These are phyloP conservation scores for Rhizopogon sp. DNA, from an alignment of 768 basidiomycete genomes.

Conservation along the genomic window DNA sequence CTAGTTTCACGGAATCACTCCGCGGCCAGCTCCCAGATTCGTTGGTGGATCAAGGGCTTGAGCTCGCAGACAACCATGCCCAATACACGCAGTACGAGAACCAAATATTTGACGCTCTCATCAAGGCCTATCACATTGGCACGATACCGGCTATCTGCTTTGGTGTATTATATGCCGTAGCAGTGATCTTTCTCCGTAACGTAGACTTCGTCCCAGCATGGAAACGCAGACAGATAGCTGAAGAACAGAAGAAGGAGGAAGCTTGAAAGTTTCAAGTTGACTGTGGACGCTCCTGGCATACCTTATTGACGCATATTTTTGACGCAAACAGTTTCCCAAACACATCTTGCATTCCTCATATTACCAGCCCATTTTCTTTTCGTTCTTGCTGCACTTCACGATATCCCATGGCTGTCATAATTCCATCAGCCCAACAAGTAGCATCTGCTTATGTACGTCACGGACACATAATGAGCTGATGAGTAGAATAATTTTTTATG, in stretches of 20 bases:
- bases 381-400: constrained; percentile 10
- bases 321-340: not conserved
- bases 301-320: constrained; percentile 15
- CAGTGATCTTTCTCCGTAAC: constrained; percentile 25
- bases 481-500: constrained; percentile 1
- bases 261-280: constrained; percentile 15
- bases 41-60: constrained; percentile 26
- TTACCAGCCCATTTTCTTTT: constrained; percentile 3
- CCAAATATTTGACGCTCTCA: constrained; percentile 26
- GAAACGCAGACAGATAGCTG: constrained; percentile 26
- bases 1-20: constrained; percentile 25
- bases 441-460: not conserved
- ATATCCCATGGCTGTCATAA: constrained; percentile 3
- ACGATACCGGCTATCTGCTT: constrained; percentile 29
- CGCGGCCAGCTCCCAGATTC: constrained; percentile 21
- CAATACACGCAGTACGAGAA: constrained; percentile 29
- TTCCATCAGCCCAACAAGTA: not conserved
- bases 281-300: constrained; percentile 11
- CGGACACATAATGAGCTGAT: not conserved
- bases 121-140: constrained; percentile 29
- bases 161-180: constrained; percentile 25
- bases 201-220: constrained; percentile 29
- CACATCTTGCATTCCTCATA: not conserved
- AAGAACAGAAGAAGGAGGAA: constrained; percentile 14
- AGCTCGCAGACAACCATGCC: constrained; percentile 24